phyloP scores from a whole-genome alignment of 805 yeast genomes.

The Cyberlindnera amylophila region DNA sequence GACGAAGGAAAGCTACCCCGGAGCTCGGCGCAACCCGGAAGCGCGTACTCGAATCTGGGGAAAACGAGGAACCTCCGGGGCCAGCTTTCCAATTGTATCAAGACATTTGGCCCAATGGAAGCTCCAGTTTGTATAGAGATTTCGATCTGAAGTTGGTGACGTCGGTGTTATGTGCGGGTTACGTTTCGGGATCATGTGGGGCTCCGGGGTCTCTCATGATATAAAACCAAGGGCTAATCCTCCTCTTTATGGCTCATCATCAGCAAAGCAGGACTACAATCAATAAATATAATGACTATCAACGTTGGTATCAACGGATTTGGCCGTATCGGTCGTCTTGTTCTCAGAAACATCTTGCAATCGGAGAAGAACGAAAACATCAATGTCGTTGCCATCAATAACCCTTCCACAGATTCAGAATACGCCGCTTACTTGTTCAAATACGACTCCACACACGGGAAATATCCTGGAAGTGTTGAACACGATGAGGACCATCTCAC shows the following conservation, averaged over 20 bases:
- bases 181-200: neutral
- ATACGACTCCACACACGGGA: slow-evolving; percentile 71
- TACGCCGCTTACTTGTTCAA: slow-evolving; percentile 74
- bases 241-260: neutral
- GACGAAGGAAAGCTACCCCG: slow-evolving; percentile 2
- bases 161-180: too few relatives aligned
- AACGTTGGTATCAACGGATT: slow-evolving; percentile 81
- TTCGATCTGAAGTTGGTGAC: too few relatives aligned
- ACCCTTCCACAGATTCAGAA: slow-evolving; percentile 64
- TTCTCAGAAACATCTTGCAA: slow-evolving; percentile 46
- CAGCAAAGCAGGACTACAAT: neutral
- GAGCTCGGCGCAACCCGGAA: neutral
- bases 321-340: slow-evolving; percentile 93
- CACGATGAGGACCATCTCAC: slow-evolving; percentile 48
- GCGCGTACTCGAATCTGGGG: slow-evolving; percentile 4
- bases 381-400: slow-evolving; percentile 63
- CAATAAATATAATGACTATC: slow-evolving; percentile 41
- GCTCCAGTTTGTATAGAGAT: too few relatives aligned
- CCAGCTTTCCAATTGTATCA: neutral
- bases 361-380: slow-evolving; percentile 37
- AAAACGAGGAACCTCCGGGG: slow-evolving; percentile 8
- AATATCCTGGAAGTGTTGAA: slow-evolving; percentile 54
- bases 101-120: too few relatives aligned
- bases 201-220: neutral
- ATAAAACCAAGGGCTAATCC: neutral